These are phyloP conservation scores for Globisporangium nodosum DNA, from an alignment of 352 stramenopile genomes.

Conservation along the genomic window DNA sequence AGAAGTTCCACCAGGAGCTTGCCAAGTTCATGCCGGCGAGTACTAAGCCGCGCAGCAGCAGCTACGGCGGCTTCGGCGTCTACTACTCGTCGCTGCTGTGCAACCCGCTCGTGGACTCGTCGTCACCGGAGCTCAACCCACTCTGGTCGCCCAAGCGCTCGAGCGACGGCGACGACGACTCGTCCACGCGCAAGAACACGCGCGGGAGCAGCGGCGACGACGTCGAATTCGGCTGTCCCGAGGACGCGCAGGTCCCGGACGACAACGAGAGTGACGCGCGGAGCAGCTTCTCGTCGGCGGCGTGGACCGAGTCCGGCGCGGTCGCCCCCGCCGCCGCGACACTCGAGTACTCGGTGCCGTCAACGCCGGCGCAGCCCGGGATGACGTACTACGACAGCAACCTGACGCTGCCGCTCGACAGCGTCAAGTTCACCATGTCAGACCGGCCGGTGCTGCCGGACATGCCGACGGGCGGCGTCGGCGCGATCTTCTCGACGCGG, in stretches of 20 bases:
- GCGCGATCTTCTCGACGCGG: constrained; percentile 55
- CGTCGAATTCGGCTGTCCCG: not conserved
- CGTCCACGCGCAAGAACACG: constrained; percentile 11
- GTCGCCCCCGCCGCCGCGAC: not conserved
- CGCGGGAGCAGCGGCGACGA: constrained; percentile 11
- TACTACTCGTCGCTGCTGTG: constrained; percentile 54
- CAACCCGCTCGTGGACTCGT: constrained; percentile 25
- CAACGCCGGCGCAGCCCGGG: constrained; percentile 5
- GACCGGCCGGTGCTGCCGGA: constrained; percentile 45
- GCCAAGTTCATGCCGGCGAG: constrained; percentile 38
- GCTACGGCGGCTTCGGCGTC: constrained; percentile 12
- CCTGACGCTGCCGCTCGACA: constrained; percentile 37
- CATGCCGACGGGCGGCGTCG: constrained; percentile 49
- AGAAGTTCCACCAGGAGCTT: constrained; percentile 50
- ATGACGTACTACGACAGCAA: constrained; percentile 37
- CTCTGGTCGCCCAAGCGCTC: constrained; percentile 43
- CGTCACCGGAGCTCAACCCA: constrained; percentile 30
- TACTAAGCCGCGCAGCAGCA: constrained; percentile 19
- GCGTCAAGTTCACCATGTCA: constrained; percentile 44
- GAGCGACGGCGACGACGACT: constrained; percentile 20
- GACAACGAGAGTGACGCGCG: not conserved
- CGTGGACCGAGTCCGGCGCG: not conserved
- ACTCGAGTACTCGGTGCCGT: constrained; percentile 8
- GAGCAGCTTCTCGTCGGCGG: not conserved
- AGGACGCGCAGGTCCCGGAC: not conserved